Percentiles rank a stretch among this genome's conserved stretches.
Evolutionary conservation across 345 rosid species (phyloP).

Genomic region (Corymbia maculata): DNA sequence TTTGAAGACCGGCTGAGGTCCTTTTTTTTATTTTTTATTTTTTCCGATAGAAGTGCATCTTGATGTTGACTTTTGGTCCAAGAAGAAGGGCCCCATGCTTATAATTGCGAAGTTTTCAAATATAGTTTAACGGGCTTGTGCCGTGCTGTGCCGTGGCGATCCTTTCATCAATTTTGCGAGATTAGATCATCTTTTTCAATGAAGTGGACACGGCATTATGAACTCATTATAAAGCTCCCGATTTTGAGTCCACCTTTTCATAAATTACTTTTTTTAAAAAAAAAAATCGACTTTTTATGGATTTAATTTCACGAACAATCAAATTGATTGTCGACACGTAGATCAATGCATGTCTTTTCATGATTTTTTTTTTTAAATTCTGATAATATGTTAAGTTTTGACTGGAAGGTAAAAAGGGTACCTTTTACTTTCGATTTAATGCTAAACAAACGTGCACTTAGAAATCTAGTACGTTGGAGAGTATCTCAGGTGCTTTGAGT

Average conservation of each 20-base stretch:
- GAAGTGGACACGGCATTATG: not conserved
- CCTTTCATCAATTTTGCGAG: not conserved
- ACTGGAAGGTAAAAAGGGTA: not conserved
- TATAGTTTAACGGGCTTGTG: not conserved
- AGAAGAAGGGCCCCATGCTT: not conserved
- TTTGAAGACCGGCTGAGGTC: not conserved
- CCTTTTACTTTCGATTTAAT: not conserved
- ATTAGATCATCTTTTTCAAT: not conserved
- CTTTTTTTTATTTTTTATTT: not conserved
- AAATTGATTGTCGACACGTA: not conserved
- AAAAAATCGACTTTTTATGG: not conserved
- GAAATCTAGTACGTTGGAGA: not conserved
- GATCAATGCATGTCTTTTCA: not conserved
- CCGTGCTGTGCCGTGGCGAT: not conserved
- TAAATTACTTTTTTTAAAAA: not conserved
- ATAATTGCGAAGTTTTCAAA: not conserved
- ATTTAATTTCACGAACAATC: not conserved
- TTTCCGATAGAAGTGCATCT: not conserved
- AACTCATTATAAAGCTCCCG: not conserved
- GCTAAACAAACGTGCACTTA: not conserved
- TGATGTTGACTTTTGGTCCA: not conserved
- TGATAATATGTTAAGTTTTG: not conserved
- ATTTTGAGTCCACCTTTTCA: not conserved
- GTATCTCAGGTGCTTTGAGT: not conserved
- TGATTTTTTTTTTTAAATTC: not conserved